Percentiles rank a stretch among this genome's conserved stretches.
phyloP scores from a whole-genome alignment of 2,329 filamentous ascomycete species.

The Aspergillus sergii region DNA sequence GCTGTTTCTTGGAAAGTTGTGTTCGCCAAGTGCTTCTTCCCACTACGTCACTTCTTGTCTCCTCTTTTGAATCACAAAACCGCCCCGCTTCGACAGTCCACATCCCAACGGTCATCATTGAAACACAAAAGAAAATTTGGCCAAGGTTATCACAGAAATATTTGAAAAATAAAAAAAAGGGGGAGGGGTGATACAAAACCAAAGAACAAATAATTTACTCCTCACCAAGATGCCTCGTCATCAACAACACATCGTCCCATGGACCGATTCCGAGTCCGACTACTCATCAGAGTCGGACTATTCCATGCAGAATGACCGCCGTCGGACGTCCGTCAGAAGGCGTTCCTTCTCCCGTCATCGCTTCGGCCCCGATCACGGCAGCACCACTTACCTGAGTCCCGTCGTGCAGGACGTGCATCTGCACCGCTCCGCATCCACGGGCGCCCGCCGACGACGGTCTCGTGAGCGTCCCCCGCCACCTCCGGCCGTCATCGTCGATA shows the following conservation, averaged over 20 bases:
- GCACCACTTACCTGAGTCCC: slow-evolving; percentile 29
- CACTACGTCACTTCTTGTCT: slow-evolving; percentile 19
- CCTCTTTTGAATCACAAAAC: slow-evolving; percentile 19
- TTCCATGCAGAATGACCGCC: slow-evolving; percentile 31
- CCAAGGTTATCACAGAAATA: not conserved
- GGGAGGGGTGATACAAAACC: not conserved
- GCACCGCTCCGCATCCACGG: slow-evolving; percentile 40
- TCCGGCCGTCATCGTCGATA: slow-evolving; percentile 38
- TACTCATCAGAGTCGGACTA: slow-evolving; percentile 40
- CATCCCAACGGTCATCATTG: not conserved
- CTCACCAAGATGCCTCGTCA: slow-evolving; percentile 16
- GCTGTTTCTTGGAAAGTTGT: not conserved
- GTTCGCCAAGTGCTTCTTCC: not conserved
- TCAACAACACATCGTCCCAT: slow-evolving; percentile 10
- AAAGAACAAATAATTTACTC: slow-evolving; percentile 4
- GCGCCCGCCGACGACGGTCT: slow-evolving; percentile 31
- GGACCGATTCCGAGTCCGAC: slow-evolving; percentile 33
- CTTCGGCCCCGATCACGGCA: slow-evolving; percentile 24
- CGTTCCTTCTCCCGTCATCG: slow-evolving; percentile 39
- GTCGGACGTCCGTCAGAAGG: slow-evolving; percentile 25
- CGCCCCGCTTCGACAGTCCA: slow-evolving; percentile 4
- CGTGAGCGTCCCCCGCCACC: slow-evolving; percentile 18
- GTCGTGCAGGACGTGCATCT: slow-evolving; percentile 26
- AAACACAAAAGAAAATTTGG: not conserved
- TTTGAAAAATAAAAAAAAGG: not conserved